phyloP scores from a whole-genome alignment of 768 basidiomycete species.

The Termitomyces sp. region DNA sequence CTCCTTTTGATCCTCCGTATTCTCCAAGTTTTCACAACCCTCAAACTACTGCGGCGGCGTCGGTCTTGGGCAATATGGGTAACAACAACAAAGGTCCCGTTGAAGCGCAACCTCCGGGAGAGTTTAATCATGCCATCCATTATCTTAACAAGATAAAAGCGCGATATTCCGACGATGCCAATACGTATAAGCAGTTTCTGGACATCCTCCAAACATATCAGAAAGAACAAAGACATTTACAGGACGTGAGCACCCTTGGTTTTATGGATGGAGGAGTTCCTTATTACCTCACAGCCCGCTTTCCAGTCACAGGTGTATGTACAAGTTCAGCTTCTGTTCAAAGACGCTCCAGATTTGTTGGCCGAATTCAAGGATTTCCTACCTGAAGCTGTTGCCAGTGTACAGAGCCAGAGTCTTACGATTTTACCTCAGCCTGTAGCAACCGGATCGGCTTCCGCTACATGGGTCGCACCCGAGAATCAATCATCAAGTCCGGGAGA shows the following conservation, averaged over 20 bases:
- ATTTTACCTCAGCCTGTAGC: slow-evolving; percentile 44
- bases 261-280: slow-evolving; percentile 5
- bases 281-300: background rate
- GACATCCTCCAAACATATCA: slow-evolving; percentile 87
- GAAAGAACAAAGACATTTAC: slow-evolving; percentile 71
- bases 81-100: slow-evolving; percentile 43
- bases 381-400: slow-evolving; percentile 51
- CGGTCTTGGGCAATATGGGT: slow-evolving; percentile 59
- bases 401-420: slow-evolving; percentile 35
- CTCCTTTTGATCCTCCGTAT: slow-evolving; percentile 34
- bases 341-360: slow-evolving; percentile 74
- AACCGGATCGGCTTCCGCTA: slow-evolving; percentile 24
- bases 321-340: slow-evolving; percentile 78
- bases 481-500: slow-evolving; percentile 32
- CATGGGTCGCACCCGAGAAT: slow-evolving; percentile 37
- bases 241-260: slow-evolving; percentile 51
- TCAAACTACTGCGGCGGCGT: slow-evolving; percentile 56
- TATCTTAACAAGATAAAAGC: slow-evolving; percentile 99
- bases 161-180: slow-evolving; percentile 82
- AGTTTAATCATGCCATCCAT: slow-evolving; percentile 93
- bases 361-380: slow-evolving; percentile 81
- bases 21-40: slow-evolving; percentile 42
- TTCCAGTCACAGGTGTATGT: slow-evolving; percentile 68
- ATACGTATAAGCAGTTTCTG: slow-evolving; percentile 87
- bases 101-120: slow-evolving; percentile 51